A percentile compares a stretch with the other conserved stretches of the same genome.
These are phyloP conservation scores for Neofusicoccum parvum DNA, from an alignment of 2,329 filamentous ascomycete genomes.

Conservation along the genomic window DNA sequence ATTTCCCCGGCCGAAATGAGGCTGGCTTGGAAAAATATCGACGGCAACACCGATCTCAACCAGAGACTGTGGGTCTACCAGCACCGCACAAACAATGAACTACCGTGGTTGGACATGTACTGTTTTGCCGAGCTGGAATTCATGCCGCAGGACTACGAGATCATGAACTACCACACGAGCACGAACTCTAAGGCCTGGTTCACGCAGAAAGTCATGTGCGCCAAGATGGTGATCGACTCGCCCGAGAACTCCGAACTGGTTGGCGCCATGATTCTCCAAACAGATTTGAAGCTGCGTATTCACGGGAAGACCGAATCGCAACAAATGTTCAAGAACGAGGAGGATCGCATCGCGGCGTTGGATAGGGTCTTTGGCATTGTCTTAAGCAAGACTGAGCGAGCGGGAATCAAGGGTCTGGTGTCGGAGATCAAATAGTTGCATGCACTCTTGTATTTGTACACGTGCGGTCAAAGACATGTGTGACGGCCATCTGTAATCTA, in stretches of 20 bases:
- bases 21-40: constrained; percentile 38
- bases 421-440: constrained; percentile 32
- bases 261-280: constrained; percentile 45
- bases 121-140: constrained; percentile 58
- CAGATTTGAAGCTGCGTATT: constrained; percentile 49
- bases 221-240: constrained; percentile 57
- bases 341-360: constrained; percentile 47
- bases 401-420: constrained; percentile 39
- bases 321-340: constrained; percentile 45
- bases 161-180: constrained; percentile 40
- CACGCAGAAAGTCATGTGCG: constrained; percentile 38
- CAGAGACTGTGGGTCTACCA: constrained; percentile 51
- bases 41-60: constrained; percentile 34
- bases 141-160: constrained; percentile 33
- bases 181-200: constrained; percentile 37
- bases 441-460: background rate
- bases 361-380: constrained; percentile 49
- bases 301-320: constrained; percentile 45
- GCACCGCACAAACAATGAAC: constrained; percentile 37
- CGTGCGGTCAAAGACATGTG: background rate
- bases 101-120: constrained; percentile 63
- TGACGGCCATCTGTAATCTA: background rate
- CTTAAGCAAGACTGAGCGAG: constrained; percentile 40
- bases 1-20: constrained; percentile 35
- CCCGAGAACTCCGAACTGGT: constrained; percentile 37